Base-by-base conservation (phyloP, 2,329 filamentous ascomycete species). In the Onygenales sp. region DNA sequence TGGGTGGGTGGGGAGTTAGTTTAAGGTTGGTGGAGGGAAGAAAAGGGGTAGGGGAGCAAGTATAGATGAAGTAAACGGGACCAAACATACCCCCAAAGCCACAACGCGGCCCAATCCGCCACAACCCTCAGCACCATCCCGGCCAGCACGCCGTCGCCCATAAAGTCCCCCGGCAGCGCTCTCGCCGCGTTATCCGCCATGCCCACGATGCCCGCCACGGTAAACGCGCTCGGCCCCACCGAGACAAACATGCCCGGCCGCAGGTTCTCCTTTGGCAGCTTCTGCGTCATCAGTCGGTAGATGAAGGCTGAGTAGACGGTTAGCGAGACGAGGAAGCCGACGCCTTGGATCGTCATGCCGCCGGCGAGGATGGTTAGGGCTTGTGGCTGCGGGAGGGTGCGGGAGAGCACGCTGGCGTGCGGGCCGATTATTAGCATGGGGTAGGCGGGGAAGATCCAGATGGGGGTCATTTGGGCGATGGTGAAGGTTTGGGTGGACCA, bases 361-460 rank as follows among this genome's bases (percentile, higher is more conserved):
- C 79, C 79, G 40, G 84, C 67, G 34, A 84, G 78, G 54, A 84
- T 77, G 2, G 70, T 67, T n/a, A 84, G 69, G 0, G 77, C 74
- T 7, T 64, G 66, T 0, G 61, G 58, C 0, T 67, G 68, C n/a
- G 69, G 61, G 3, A 80, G 62, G 48, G 78, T 74, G 2, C 67
- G 63, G 21, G 77, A 75, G 10, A 84, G 65, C 6, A 77, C 82
- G 14, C 79, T 78, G 4, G 85, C 88, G 59, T 90, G 83, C 0
- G 88, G 85, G 0, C 85, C 88, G 21, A 86, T 82, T 7, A 93
- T 80, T 3, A 94, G 78, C 21, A 93, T 76, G 0, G 88, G 87
- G 58, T 94, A 94, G 0, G 86, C 87, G 0, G 88, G 88, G 59
- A 93, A 93, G 52, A 92, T 89, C 88, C 88, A 93, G 14, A 89